Conservation (phyloP, 2,329 filamentous ascomycete genomes). For the Xylaria sp. region DNA sequence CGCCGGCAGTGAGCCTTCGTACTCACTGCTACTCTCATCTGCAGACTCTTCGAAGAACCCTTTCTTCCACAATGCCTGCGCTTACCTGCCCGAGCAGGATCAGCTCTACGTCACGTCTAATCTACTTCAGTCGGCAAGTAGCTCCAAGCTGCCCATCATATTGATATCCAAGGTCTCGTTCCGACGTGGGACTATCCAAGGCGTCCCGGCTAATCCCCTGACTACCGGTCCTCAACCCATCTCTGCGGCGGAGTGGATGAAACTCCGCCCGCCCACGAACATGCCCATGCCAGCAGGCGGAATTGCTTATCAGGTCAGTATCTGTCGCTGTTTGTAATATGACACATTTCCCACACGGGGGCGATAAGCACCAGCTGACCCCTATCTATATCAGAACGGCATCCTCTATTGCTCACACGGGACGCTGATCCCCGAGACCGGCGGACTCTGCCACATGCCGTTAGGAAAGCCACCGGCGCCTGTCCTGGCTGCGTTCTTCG, state of each 20-base stretch:
- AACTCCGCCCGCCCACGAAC: constrained; percentile 44
- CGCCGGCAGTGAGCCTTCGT: constrained; percentile 38
- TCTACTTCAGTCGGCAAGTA: constrained; percentile 42
- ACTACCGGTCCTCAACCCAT: constrained; percentile 23
- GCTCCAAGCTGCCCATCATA: constrained; percentile 44
- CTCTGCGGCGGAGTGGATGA: constrained; percentile 42
- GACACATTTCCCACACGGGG: too few species aligned
- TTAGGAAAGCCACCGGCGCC: constrained; percentile 36
- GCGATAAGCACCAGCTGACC: too few species aligned
- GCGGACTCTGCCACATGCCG: constrained; percentile 40
- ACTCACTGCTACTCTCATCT: constrained; percentile 47
- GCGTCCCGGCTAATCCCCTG: too few species aligned
- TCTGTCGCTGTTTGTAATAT: too few species aligned
- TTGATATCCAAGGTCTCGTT: constrained; percentile 47
- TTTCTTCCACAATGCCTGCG: constrained; percentile 51
- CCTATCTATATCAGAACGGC: too few species aligned
- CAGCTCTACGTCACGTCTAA: constrained; percentile 52
- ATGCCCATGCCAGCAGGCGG: constrained; percentile 50
- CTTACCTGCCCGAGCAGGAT: constrained; percentile 43
- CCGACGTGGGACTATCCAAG: constrained; percentile 5
- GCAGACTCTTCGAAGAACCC: constrained; percentile 44
- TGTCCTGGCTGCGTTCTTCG: constrained; percentile 47
- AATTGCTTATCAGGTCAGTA: constrained; percentile 45
- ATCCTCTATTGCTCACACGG: constrained; percentile 49
- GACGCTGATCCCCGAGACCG: constrained; percentile 24